Evolutionary conservation across 208 protist genomes (phyloP), one percentile per base, ranked within the genome.

Genomic region (Tritrichomonas musculus): DNA sequence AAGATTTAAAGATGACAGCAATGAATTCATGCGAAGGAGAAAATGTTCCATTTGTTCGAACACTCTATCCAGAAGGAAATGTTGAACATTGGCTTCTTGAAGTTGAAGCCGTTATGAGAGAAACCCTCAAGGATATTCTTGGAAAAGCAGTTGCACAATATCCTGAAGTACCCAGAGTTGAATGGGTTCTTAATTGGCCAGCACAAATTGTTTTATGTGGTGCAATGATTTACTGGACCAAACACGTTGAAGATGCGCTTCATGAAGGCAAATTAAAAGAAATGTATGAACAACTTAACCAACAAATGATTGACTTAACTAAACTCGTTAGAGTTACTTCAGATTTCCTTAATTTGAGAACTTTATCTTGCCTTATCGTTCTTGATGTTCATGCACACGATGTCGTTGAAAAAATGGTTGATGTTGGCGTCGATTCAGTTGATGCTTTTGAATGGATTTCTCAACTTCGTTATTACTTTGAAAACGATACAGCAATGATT

Each of bases 341-440:
- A 41, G 97, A 97, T 14, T 96, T 96, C 66, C 95, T 98, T 80
- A 96, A 98, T 82, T 96, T 98, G 57, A 96, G 96, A 72, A 96
- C 97, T 13, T 95, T 99, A 82, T 97, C 97, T 17, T 97, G 98
- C 25, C 94, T 99, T 50, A 99, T 99, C 93, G 98, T 97, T 49
- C 97, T 99, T 65, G 98, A 99, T 88, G 98, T 99, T 36, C 98
- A 99, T 94, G 97, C 97, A 22, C 96, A 98, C 93, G 98, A 99
- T 94, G 96, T 99, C 39, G 96, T 98, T 27, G 95, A 97, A 33
- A 95, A 97, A 80, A 97, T 99, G 97, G 97, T 96, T 93, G 96
- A 97, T 65, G 97, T 96, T 93, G 95, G 95, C 20, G 97, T 98
- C 33, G 75, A 95, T 25, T 95, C 96, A 47, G 94, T 96, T 14